Conservation (phyloP, 1,284 basidiomycete genomes). For the Malassezia equina region DNA sequence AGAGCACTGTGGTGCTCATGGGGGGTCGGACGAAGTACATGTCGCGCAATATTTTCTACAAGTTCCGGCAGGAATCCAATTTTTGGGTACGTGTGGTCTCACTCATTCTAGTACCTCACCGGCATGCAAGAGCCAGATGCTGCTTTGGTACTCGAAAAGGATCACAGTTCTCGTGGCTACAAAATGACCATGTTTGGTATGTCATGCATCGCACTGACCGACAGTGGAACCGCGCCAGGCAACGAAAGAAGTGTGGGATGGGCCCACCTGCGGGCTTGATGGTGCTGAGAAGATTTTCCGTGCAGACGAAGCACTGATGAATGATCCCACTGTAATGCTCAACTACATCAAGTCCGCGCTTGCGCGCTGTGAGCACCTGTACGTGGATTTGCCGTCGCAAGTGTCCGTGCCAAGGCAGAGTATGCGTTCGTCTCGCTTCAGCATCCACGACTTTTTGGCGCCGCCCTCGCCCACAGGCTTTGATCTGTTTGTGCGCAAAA, state of each 20-base stretch:
- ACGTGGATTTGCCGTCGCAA: conserved; percentile 35
- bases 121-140: conserved; percentile 90
- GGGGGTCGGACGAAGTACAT: conserved; percentile 76
- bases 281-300: conserved; percentile 41
- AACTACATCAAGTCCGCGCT: conserved; percentile 29
- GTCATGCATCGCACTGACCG: background rate
- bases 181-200: conserved; percentile 70
- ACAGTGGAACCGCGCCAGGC: conserved; percentile 58
- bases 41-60: conserved; percentile 51
- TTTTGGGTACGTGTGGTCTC: conserved; percentile 21
- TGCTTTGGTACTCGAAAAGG: conserved; percentile 56
- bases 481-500: conserved; percentile 38
- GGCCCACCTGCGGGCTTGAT: conserved; percentile 55
- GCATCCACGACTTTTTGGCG: conserved; percentile 39
- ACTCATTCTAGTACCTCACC: conserved; percentile 28
- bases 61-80: conserved; percentile 64
- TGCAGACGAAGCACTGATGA: conserved; percentile 36
- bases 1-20: conserved; percentile 67
- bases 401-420: conserved; percentile 29
- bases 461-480: conserved; percentile 32
- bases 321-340: conserved; percentile 32
- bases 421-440: conserved; percentile 10
- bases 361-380: conserved; percentile 31
- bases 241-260: conserved; percentile 82
- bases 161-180: conserved; percentile 57